These are phyloP conservation scores for Daldinia vernicosa DNA, from an alignment of 495 filamentous ascomycete genomes.

Conservation along the genomic window DNA sequence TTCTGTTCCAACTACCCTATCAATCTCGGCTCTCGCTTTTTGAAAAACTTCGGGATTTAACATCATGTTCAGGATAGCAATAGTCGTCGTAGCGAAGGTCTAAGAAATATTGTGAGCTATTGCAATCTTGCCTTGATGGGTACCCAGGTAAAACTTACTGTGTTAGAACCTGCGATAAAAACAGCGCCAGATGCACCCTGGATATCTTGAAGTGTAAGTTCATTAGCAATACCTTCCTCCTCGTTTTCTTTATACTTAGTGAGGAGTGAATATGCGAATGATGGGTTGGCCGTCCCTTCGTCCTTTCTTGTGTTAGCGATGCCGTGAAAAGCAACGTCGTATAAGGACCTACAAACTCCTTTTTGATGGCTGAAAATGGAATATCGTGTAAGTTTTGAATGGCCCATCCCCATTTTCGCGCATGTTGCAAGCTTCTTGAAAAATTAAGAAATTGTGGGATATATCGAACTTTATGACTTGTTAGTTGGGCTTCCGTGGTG, in stretches of 20 bases:
- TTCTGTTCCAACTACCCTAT: slow-evolving; percentile 58
- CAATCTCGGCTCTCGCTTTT: slow-evolving; percentile 67
- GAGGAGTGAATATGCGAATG: slow-evolving; percentile 49
- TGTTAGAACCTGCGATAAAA: slow-evolving; percentile 61
- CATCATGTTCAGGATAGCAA: slow-evolving; percentile 55
- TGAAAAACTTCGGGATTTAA: slow-evolving; percentile 57
- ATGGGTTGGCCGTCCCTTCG: slow-evolving; percentile 37
- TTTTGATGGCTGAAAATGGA: slow-evolving; percentile 44
- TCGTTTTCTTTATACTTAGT: slow-evolving; percentile 39
- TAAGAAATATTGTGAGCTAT: slow-evolving; percentile 11
- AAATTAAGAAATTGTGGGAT: slow-evolving; percentile 55
- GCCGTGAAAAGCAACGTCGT: too few relatives aligned
- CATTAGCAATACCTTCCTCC: slow-evolving; percentile 43
- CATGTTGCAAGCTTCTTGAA: slow-evolving; percentile 51
- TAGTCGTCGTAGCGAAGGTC: slow-evolving; percentile 53
- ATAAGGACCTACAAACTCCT: slow-evolving; percentile 37
- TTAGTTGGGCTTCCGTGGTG: slow-evolving; percentile 25
- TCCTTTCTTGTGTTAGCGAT: slow-evolving; percentile 26
- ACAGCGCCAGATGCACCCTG: slow-evolving; percentile 60
- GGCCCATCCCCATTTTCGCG: slow-evolving; percentile 48
- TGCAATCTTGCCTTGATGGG: neutral
- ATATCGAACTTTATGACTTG: slow-evolving; percentile 42
- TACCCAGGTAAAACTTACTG: slow-evolving; percentile 39
- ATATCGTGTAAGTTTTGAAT: slow-evolving; percentile 48
- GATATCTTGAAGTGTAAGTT: slow-evolving; percentile 56